These are phyloP conservation scores for Euphrasia arctica DNA, from an alignment of 305 asterid species.

Conservation along the genomic window DNA sequence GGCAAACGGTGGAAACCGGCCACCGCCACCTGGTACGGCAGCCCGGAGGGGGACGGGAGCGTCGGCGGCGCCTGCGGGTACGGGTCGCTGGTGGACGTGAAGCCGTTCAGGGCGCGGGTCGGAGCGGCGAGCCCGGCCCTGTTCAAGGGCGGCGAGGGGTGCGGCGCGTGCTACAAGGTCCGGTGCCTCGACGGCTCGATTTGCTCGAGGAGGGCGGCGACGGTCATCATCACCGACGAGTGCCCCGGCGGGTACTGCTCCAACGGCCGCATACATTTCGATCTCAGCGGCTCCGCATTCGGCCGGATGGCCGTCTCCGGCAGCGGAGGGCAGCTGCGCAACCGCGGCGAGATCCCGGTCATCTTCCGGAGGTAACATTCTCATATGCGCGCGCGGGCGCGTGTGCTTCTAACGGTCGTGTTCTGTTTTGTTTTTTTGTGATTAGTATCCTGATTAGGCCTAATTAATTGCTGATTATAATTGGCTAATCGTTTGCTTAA, in stretches of 20 bases:
- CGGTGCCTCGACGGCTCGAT: slow-evolving; percentile 76
- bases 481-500: background rate
- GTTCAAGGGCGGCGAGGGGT: slow-evolving; percentile 86
- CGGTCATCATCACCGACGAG: slow-evolving; percentile 90
- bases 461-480: background rate
- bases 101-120: slow-evolving; percentile 82
- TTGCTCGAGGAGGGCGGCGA: slow-evolving; percentile 85
- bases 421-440: slow-evolving; percentile 43
- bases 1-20: slow-evolving; percentile 66
- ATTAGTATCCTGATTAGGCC: slow-evolving; percentile 15
- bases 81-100: slow-evolving; percentile 91
- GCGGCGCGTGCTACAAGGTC: slow-evolving; percentile 95
- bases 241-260: slow-evolving; percentile 91
- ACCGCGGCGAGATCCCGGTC: slow-evolving; percentile 77
- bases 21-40: slow-evolving; percentile 97
- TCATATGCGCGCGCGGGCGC: background rate
- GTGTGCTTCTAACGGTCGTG: slow-evolving; percentile 34
- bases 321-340: slow-evolving; percentile 60
- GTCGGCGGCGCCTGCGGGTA: slow-evolving; percentile 94
- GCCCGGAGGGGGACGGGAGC: slow-evolving; percentile 96
- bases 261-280: slow-evolving; percentile 62
- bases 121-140: slow-evolving; percentile 92
- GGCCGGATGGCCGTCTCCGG: slow-evolving; percentile 88
- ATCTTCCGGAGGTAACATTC: slow-evolving; percentile 58
- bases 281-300: slow-evolving; percentile 97